Evolutionary conservation across 2,329 filamentous ascomycete genomes (phyloP), one percentile per base, ranked within the genome.

Genomic region (Fusarium compactum): DNA sequence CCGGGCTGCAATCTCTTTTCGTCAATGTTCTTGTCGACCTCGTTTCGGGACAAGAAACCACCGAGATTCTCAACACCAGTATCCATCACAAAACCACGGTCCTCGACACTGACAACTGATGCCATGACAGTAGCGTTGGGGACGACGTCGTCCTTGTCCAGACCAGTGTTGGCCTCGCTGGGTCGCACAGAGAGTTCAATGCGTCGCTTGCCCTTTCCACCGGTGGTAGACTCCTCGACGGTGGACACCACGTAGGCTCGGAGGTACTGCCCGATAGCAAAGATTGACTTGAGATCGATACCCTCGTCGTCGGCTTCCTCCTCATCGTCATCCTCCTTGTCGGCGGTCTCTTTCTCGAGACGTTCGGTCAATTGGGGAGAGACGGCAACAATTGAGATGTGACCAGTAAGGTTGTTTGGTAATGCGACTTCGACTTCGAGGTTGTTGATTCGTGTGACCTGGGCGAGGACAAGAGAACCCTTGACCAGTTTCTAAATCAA

Each of bases 61-160:
- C 90, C 91, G 55, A 95, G 79, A 40, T 88, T 86, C 38, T 90
- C 85, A 9, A 98, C 84, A 20, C 94, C 94, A 40, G 98, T 82
- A 73, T 98, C 94, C 94, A 99, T 97, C 59, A 98, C 89, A 62
- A 96, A 87, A 67, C 96, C 96, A 76, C 97, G 95, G 75, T 99
- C 97, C 80, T 99, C 95, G n/a, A 97, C 91, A 80, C 95, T 99
- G 53, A 87, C 82, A 27, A 99, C 91, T 0, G 94, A 91, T 3
- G 94, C 95, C 86, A 98, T 97, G 22, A 98, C 84, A 47, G 92
- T 94, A 70, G 85, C 86, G 76, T 97, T 91, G 43, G 87, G 81
- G 12, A 96, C 89, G 12, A 98, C 81, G 74, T 94, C 93, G 43
- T 91, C 89, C 71, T 89, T 87, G 6, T 87, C 84, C 24, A 99